These are phyloP conservation scores for Dactylonectria estremocensis DNA, from an alignment of 2,329 filamentous ascomycete species.

Conservation along the genomic window DNA sequence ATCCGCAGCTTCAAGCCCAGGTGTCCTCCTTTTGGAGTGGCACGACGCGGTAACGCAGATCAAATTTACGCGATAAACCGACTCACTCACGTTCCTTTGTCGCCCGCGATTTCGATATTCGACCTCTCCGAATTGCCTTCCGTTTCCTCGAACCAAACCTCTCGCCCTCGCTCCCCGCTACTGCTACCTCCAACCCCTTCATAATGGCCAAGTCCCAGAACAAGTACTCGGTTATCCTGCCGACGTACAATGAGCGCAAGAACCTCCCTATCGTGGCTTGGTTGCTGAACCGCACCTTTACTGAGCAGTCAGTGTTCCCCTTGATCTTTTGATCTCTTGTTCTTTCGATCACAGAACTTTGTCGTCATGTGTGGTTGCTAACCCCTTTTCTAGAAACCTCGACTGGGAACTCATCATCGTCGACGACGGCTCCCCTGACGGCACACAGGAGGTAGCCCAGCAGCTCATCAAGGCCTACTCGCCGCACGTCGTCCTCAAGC, in stretches of 20 bases:
- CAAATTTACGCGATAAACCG: slow-evolving; percentile 43
- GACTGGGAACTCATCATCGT: slow-evolving; percentile 99
- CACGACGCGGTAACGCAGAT: slow-evolving; percentile 43
- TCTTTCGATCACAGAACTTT: fast-evolving
- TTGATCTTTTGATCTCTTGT: background rate
- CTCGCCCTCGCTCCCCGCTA: slow-evolving; percentile 8
- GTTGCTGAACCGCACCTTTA: slow-evolving; percentile 94
- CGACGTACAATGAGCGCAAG: slow-evolving; percentile 97
- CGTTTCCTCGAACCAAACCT: slow-evolving; percentile 15
- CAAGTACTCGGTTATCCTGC: slow-evolving; percentile 98
- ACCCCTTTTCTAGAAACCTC: slow-evolving; percentile 74
- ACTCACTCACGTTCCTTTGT: slow-evolving; percentile 47
- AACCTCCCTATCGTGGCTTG: slow-evolving; percentile 97
- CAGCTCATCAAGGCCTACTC: slow-evolving; percentile 92
- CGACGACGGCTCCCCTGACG: slow-evolving; percentile 97
- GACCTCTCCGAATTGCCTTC: slow-evolving; percentile 3
- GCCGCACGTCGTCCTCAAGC: slow-evolving; percentile 85
- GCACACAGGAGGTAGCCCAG: slow-evolving; percentile 90
- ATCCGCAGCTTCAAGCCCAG: slow-evolving; percentile 32
- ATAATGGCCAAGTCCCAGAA: slow-evolving; percentile 69
- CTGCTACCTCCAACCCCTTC: slow-evolving; percentile 15
- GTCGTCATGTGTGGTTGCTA: background rate
- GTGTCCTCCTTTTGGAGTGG: slow-evolving; percentile 47
- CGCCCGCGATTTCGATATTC: slow-evolving; percentile 28
- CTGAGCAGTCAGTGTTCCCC: slow-evolving; percentile 77